Evolutionary conservation across 2,329 filamentous ascomycete genomes (phyloP).

Genomic region (Plenodomus lindquistii): DNA sequence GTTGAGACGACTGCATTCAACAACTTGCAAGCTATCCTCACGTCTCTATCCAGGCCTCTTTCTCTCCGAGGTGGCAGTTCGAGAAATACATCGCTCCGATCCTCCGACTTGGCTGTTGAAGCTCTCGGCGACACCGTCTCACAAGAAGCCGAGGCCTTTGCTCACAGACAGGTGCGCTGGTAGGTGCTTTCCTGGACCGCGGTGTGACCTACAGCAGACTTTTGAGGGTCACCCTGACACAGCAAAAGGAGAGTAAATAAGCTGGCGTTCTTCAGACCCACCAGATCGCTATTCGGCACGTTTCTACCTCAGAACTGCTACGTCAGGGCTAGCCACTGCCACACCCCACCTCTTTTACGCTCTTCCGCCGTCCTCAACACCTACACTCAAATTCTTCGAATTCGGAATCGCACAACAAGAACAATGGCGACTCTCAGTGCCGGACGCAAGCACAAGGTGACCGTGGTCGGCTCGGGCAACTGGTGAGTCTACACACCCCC

Average conservation of each 20-base stretch:
- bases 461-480: constrained; percentile 93
- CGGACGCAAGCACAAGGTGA: constrained; percentile 84
- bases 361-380: constrained; percentile 1
- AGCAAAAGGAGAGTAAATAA: constrained; percentile 13
- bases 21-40: constrained; percentile 14
- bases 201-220: constrained; percentile 20
- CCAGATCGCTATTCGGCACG: constrained; percentile 13
- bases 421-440: constrained; percentile 55
- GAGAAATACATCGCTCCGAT: constrained; percentile 11
- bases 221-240: neutral
- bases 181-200: constrained; percentile 22
- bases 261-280: constrained; percentile 27
- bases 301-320: constrained; percentile 17
- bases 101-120: constrained; percentile 16
- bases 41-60: constrained; percentile 1
- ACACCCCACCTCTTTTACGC: constrained; percentile 1
- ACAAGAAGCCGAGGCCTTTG: constrained; percentile 42
- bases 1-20: constrained; percentile 22
- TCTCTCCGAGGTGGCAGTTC: neutral
- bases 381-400: constrained; percentile 2
- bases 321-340: constrained; percentile 25
- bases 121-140: constrained; percentile 34
- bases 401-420: constrained; percentile 11
- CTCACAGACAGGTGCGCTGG: constrained; percentile 21
- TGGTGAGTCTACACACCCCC: constrained; percentile 62